phyloP scores from a whole-genome alignment of 148 eudicot genomes.

The Rhododendron henanense region DNA sequence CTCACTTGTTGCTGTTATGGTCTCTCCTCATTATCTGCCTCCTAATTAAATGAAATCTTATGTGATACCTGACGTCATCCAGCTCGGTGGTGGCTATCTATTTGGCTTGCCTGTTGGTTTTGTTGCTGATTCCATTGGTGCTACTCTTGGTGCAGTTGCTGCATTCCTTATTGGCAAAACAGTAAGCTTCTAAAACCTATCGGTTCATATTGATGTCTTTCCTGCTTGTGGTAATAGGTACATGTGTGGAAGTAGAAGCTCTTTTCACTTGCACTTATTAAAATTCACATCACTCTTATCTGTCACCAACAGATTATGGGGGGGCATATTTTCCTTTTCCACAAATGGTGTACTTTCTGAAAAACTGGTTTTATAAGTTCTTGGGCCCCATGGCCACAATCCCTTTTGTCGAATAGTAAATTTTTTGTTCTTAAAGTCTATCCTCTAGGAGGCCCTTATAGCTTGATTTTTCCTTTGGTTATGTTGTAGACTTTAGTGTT shows the following conservation, averaged over 20 bases:
- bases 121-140: slow-evolving; percentile 85
- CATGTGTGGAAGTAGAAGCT: background rate
- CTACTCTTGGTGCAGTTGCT: slow-evolving; percentile 83
- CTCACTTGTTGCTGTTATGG: background rate
- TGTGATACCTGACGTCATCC: slow-evolving; percentile 17
- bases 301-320: background rate
- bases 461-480: background rate
- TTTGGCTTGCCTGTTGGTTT: slow-evolving; percentile 89
- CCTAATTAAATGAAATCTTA: background rate
- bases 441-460: background rate
- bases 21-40: background rate
- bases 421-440: background rate
- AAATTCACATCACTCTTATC: background rate
- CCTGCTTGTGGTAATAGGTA: background rate
- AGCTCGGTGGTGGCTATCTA: slow-evolving; percentile 98
- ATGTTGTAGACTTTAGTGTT: background rate
- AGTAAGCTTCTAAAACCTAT: slow-evolving; percentile 39
- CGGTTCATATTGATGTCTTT: background rate
- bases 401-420: background rate
- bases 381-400: background rate
- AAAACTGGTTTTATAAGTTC: background rate
- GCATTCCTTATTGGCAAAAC: slow-evolving; percentile 92
- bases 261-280: background rate
- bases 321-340: background rate
- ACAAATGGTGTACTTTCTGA: background rate